Base-by-base conservation (phyloP, 78 protist genomes). In the Protostelium mycophagum region DNA sequence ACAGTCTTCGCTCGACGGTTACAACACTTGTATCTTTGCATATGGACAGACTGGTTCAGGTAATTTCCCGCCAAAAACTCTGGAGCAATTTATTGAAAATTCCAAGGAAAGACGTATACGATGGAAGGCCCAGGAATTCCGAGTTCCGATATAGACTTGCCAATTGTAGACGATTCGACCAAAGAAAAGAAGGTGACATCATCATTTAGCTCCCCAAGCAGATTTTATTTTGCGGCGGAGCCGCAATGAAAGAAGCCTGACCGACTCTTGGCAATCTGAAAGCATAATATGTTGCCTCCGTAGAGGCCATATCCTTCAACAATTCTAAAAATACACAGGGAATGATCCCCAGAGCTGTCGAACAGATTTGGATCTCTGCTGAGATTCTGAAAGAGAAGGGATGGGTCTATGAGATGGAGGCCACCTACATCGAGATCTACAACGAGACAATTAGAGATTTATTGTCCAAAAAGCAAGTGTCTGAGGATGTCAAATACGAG, bases 21-120 rank as follows among this genome's bases (percentile, higher is more conserved):
- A 91, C 91, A 93, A 96, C 87, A 94, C 96, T 10, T 97, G 98
- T 91, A 92, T 97, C 84, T 97, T 97, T 86, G 96, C 97, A 10
- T 97, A 96, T 90, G 98, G 98, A 35, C 94, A 92, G 38, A 95
- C 96, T 34, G 39, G 93, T 28, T 25, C 90, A 35, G 73, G 73
- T 51, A 51, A 25, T n/a, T 29, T 83, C 84, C 84, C 29, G 29
- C 29, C 84, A 29, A 10, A 9, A 34, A 35, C 83, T 9, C 9
- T 34, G 34, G 37, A 5, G 35, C 89, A 86, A 89, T 84, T 83
- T 83, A 16, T 16, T 51, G 73, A 51, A 5, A 51, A 5, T 5
- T 25, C 73, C 16, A 25, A 0, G 98, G 98, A 9, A 97, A 97
- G 88, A 96, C 97, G 16, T 91, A 91, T 92, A 96, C 96, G 25